These are phyloP conservation scores for Raphanus sativus DNA, from an alignment of 345 rosid genomes.

Conservation along the genomic window DNA sequence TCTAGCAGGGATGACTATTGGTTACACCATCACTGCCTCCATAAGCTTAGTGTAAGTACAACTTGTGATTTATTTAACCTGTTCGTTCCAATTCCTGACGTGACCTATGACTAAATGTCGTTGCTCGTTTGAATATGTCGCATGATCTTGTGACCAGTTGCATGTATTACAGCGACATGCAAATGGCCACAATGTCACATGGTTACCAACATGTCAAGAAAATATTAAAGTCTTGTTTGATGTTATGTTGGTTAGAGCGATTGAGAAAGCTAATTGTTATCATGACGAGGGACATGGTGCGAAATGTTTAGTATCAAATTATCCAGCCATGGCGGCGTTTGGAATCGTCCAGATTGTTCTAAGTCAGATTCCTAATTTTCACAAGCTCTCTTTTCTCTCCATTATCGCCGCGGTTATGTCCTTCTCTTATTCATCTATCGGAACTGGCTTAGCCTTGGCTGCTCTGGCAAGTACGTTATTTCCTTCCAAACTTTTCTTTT, in stretches of 20 bases:
- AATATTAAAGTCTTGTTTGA: background rate
- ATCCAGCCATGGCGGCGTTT: conserved; percentile 64
- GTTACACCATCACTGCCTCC: conserved; percentile 91
- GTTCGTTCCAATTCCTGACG: background rate
- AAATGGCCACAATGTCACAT: background rate
- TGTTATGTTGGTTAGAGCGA: conserved; percentile 55
- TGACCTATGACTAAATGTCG: background rate
- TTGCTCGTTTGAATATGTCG: background rate
- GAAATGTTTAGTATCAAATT: conserved; percentile 52
- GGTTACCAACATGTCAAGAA: background rate
- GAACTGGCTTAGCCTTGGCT: conserved; percentile 77
- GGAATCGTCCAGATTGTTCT: conserved; percentile 65
- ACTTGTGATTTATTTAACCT: background rate
- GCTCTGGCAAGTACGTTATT: conserved; percentile 32
- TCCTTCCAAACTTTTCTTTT: background rate
- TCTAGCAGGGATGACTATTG: conserved; percentile 60
- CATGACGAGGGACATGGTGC: conserved; percentile 61
- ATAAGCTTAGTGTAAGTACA: conserved; percentile 87
- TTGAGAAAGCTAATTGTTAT: conserved; percentile 65
- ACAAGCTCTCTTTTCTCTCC: conserved; percentile 84
- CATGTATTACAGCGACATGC: background rate
- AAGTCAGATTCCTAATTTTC: conserved; percentile 81
- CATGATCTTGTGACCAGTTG: background rate
- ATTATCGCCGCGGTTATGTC: conserved; percentile 85
- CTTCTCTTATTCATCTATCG: conserved; percentile 73